Evolutionary conservation across 1,284 basidiomycete genomes (phyloP).

Genomic region (Puccinia polysora): DNA sequence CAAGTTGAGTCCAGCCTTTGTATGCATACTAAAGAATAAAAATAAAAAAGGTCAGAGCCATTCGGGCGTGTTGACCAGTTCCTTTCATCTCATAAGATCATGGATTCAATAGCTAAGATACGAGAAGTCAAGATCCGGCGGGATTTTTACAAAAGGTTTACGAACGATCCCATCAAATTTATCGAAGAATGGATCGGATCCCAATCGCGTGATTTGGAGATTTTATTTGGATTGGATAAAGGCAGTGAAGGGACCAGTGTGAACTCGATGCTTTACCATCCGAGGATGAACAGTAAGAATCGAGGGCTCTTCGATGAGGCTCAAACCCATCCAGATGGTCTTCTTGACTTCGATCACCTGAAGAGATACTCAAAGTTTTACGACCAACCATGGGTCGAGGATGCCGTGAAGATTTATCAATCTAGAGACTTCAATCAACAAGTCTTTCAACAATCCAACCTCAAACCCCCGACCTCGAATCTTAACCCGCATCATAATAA

Average conservation of each 20-base stretch:
- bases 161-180: conserved; percentile 33
- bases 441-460: background rate
- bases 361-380: conserved; percentile 24
- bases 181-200: conserved; percentile 30
- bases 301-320: background rate
- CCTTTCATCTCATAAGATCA: conserved; percentile 11
- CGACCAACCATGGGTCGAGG: conserved; percentile 21
- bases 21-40: background rate
- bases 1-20: conserved; percentile 1
- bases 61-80: background rate
- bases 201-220: conserved; percentile 28
- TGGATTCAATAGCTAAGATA: conserved; percentile 26
- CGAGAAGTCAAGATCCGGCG: conserved; percentile 37
- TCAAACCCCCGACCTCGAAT: too few species aligned
- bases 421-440: conserved; percentile 9
- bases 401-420: conserved; percentile 27
- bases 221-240: conserved; percentile 27
- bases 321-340: background rate
- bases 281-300: background rate
- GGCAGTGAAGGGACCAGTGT: conserved; percentile 4
- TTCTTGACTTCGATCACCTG: background rate
- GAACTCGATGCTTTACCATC: background rate
- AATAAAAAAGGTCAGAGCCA: background rate
- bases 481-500: too few species aligned
- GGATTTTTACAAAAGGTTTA: conserved; percentile 35